Evolutionary conservation across 1,284 basidiomycete genomes (phyloP), one percentile per base, ranked within the genome.

Genomic region (Irpex sp.): DNA sequence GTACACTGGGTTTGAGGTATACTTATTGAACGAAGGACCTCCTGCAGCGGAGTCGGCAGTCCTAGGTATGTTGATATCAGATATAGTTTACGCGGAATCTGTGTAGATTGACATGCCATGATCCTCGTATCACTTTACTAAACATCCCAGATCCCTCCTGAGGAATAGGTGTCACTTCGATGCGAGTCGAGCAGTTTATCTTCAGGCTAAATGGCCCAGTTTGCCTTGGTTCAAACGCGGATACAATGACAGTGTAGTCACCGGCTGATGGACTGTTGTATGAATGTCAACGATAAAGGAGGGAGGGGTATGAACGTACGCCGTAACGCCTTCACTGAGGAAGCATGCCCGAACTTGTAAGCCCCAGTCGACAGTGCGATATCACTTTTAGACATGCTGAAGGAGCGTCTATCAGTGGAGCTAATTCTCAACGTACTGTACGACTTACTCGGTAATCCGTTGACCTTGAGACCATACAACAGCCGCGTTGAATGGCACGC

Each of bases 81-180:
- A 26, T 26, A 26, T 26, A 26, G 26, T 26, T 26, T 26, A 26
- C 26, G 26, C 26, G 37, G 58, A 6, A 9, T 17, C 21, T 5
- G 8, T 39, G 51, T 35, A 35, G 13, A 36, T 11, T 3, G 19
- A 75, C 84, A 63, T 68, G 92, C 94, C 94, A 97, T 57, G 78
- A 74, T 1, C 90, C 92, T 19, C 77, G 81, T 3, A 92, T 67
- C 0, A 80, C 73, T 65, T 92, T 89, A 36, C 77, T 78, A 71
- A 90, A 97, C 94, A 97, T 94, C 0, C 95, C 95, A 0, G 94
- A 93, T 0, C 94, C 95, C 75, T 98, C 95, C 61, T 88, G 86
- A 0, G 91, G 89, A 67, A 98, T 96, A 1, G 88, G 78, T 65
- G 85, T 87, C 62, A 95, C 76, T 50, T 88, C 84, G 59, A 90